Evolutionary conservation across 108 stramenopile species (phyloP), one percentile per base, ranked within the genome.

Genomic region (Nitzschia putrida): DNA sequence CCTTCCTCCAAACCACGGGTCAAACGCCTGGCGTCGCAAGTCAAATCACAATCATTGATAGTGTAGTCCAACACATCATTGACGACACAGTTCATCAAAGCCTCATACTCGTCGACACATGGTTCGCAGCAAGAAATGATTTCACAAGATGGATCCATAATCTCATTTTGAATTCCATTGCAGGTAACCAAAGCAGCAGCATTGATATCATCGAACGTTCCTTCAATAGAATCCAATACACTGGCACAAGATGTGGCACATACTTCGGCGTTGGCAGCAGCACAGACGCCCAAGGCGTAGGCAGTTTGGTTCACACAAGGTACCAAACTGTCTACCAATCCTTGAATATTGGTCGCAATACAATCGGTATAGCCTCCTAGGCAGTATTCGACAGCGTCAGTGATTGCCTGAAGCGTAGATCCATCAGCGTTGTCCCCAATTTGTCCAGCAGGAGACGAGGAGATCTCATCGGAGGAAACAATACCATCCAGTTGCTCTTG

Each of bases 171-270:
- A 55, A 55, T 25, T 13, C 23, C 54, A 13, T 24, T 16, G 22
- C 54, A 55, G 3, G 47, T 49, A 18, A 18, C 18, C 18, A 49
- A 49, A 18, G 47, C 47, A 16, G 18, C 14, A 18, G 47, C 76
- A 78, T 16, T 71, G 18, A 21, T 74, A 2, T 13, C 26, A 49
- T 49, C 14, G 6, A 49, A 49, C 47, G 47, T 49, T 18, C 47
- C 47, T 49, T 49, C 47, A 49, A 49, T 49, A 18, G 47, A 16
- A 49, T 16, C 14, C 47, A 16, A 49, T 4, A 18, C 18, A 3
- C 18, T 5, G 6, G 18, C 47, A 49, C 47, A 49, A 49, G n/a
- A 18, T 49, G 1, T 5, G n/a, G 47, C 47, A 49, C 47, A 49
- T 4, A 18, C 47, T 18, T 16, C 18, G 18, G 47, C 47, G 18